phyloP scores from a whole-genome alignment of 1,284 basidiomycete genomes.

The Bjerkandera adusta region DNA sequence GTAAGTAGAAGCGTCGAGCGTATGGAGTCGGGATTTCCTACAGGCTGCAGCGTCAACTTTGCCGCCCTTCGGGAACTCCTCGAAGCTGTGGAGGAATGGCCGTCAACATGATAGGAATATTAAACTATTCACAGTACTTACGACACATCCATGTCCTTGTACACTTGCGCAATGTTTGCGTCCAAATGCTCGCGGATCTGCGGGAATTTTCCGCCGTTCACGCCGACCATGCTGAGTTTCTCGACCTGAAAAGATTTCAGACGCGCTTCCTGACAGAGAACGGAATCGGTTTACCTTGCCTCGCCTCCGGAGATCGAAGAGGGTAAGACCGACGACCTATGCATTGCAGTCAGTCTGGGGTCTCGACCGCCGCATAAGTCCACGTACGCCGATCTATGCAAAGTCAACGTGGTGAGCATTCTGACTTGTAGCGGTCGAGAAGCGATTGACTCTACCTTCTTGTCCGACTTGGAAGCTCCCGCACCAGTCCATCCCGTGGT shows the following conservation, averaged over 20 bases:
- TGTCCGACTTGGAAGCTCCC: slow-evolving; percentile 92
- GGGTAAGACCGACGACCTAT: slow-evolving; percentile 86
- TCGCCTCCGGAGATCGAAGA: slow-evolving; percentile 85
- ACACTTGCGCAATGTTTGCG: slow-evolving; percentile 81
- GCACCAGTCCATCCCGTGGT: slow-evolving; percentile 91
- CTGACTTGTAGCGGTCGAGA: not conserved
- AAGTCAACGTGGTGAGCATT: not conserved
- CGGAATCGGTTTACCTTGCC: slow-evolving; percentile 60
- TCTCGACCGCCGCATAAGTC: not conserved
- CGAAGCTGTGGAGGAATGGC: slow-evolving; percentile 55
- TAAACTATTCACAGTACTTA: slow-evolving; percentile 41
- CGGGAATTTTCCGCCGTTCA: slow-evolving; percentile 83
- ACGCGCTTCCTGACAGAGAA: not conserved
- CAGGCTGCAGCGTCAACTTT: slow-evolving; percentile 79
- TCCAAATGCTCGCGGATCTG: slow-evolving; percentile 80
- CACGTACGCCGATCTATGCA: slow-evolving; percentile 63
- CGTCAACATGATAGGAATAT: no score
- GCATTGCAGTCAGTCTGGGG: not conserved
- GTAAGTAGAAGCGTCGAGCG: slow-evolving; percentile 3
- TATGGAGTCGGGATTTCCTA: slow-evolving; percentile 36
- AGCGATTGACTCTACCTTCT: slow-evolving; percentile 58
- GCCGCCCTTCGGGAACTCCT: slow-evolving; percentile 73
- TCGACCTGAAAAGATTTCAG: slow-evolving; percentile 45
- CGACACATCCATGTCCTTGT: slow-evolving; percentile 85
- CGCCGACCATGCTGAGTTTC: slow-evolving; percentile 79